Conservation (phyloP, 371 early-diverging fungal genomes). For the Lichtheimia hyalospora region DNA sequence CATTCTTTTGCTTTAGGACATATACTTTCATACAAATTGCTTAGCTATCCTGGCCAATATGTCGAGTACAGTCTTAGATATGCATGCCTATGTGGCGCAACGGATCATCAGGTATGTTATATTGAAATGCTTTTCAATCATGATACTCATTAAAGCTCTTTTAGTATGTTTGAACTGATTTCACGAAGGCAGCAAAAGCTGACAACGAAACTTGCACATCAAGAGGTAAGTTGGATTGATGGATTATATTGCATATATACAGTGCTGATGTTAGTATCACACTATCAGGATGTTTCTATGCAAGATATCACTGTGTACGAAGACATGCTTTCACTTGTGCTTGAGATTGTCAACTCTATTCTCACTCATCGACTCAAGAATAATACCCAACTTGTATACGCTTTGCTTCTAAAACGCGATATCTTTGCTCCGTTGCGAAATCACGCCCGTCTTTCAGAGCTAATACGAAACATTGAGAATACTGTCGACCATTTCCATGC, state of each 20-base stretch:
- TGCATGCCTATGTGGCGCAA: constrained; percentile 74
- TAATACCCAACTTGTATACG: constrained; percentile 76
- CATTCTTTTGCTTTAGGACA: constrained; percentile 39
- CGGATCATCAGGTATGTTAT: constrained; percentile 62
- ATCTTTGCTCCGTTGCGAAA: constrained; percentile 59
- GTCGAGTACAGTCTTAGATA: constrained; percentile 59
- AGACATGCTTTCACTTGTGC: constrained; percentile 64
- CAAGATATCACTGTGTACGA: constrained; percentile 60
- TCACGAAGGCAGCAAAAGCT: constrained; percentile 67
- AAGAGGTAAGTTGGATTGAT: constrained; percentile 11
- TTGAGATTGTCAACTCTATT: constrained; percentile 73
- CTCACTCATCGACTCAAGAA: constrained; percentile 62
- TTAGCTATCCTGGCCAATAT: constrained; percentile 71
- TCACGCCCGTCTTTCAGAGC: constrained; percentile 54
- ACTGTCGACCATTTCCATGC: constrained; percentile 65
- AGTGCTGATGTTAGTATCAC: not conserved
- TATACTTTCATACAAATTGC: constrained; percentile 69
- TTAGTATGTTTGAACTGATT: constrained; percentile 67
- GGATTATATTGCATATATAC: not conserved
- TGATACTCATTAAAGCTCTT: not conserved
- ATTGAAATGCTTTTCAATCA: not conserved
- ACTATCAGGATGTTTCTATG: not conserved
- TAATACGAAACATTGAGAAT: constrained; percentile 66
- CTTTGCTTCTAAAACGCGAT: constrained; percentile 68
- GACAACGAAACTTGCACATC: constrained; percentile 31